Evolutionary conservation across 495 filamentous ascomycete species (phyloP), one percentile per base, ranked within the genome.

Genomic region (Aspergillus coremiiformis): DNA sequence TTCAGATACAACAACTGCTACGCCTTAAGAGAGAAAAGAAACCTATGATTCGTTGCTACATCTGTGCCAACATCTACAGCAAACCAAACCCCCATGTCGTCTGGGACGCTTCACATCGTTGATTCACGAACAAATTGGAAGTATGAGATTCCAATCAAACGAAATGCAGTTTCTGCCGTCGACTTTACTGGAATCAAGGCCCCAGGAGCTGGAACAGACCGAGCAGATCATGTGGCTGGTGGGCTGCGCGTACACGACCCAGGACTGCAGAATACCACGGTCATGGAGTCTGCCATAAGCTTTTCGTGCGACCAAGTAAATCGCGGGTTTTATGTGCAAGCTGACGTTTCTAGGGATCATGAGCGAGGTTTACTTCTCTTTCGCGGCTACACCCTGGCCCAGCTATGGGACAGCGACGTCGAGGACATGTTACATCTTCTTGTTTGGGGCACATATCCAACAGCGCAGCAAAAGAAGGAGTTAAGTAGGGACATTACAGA

Each of bases 201-300:
- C 1, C 44, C 58, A 20, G 39, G 39, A 1, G 24, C 19, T 3
- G 56, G 45, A 1, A 17, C 54, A 4, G 44, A 70, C 44, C 57
- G 54, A 9, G 60, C 57, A 0, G 55, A 70, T 30, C 62, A 66
- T 44, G 47, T 62, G 8, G 47, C 54, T 15, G 48, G 56, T 22
- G 77, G 76, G 4, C 63, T 82, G 3, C 65, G 74, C 2, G 58
- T 82, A 1, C 71, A 74, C 41, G 80, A 82, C 58, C 76, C 77
- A 1, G 80, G 75, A 1, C 70, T 78, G 53, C 67, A 74, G 27
- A 82, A 82, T 58, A 82, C 80, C 4, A 73, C 77, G 0, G 73
- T 76, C 10, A 67, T 71, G 14, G 63, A 75, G 49, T 71, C 73
- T 5, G 63, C 61, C 6, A 79, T 82, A 46, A 81, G 72, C 19